These are phyloP conservation scores for Achaetomiella virescens DNA, from an alignment of 495 filamentous ascomycete species.

Conservation along the genomic window DNA sequence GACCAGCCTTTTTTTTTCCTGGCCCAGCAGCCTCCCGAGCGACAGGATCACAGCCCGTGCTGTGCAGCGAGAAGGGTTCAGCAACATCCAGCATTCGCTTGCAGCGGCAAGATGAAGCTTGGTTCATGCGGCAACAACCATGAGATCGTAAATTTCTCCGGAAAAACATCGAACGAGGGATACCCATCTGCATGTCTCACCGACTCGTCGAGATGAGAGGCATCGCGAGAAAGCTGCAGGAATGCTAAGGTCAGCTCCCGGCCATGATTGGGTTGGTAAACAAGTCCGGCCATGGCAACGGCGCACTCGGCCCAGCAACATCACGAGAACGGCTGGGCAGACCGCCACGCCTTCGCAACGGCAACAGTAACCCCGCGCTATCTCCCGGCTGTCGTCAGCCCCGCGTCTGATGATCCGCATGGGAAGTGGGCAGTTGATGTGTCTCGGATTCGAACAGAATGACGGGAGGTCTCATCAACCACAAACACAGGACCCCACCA, in stretches of 20 bases:
- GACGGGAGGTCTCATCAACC: constrained; percentile 3
- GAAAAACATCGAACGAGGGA: background rate
- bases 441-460: constrained; percentile 1
- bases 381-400: background rate
- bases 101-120: constrained; percentile 26
- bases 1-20: background rate
- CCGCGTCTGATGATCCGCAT: background rate
- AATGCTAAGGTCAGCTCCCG: constrained; percentile 1
- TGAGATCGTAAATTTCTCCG: background rate
- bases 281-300: constrained; percentile 7
- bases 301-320: background rate
- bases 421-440: background rate
- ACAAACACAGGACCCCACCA: constrained; percentile 9
- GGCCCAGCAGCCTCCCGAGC: constrained; percentile 13
- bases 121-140: constrained; percentile 26
- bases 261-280: constrained; percentile 7
- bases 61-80: background rate
- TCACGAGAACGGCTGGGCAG: background rate
- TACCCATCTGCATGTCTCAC: constrained; percentile 13
- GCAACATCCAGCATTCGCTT: constrained; percentile 10
- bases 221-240: constrained; percentile 1
- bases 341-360: background rate
- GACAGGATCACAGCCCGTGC: constrained; percentile 2
- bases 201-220: constrained; percentile 6
- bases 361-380: background rate